Conservation (phyloP, 1,284 basidiomycete species). For the Salmacisia buchloeana region DNA sequence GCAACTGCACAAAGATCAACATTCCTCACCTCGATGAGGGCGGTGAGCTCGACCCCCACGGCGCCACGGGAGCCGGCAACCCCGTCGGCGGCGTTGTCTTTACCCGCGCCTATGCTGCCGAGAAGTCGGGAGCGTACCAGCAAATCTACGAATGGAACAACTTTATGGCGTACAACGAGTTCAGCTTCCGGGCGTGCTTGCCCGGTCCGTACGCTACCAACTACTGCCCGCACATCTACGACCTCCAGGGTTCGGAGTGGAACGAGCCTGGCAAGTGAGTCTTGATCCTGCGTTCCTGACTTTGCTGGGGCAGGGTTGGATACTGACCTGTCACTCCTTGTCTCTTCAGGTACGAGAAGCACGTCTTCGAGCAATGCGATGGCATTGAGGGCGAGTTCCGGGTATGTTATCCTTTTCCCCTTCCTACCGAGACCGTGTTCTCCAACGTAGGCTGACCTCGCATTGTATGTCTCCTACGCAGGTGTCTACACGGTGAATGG, state of each 20-base stretch:
- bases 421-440: too few species aligned
- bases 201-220: slow-evolving; percentile 19
- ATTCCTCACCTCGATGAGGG: slow-evolving; percentile 44
- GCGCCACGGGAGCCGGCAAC: slow-evolving; percentile 38
- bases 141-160: slow-evolving; percentile 47
- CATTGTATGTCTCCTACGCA: too few species aligned
- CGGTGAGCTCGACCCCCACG: slow-evolving; percentile 51
- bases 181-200: slow-evolving; percentile 31
- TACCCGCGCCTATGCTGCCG: slow-evolving; percentile 33
- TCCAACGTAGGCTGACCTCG: too few species aligned
- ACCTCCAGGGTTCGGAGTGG: slow-evolving; percentile 37
- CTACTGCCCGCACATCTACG: slow-evolving; percentile 33
- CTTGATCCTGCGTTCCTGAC: too few species aligned
- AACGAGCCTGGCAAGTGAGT: slow-evolving; percentile 34
- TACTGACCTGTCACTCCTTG: too few species aligned
- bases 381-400: slow-evolving; percentile 25
- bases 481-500: too few species aligned
- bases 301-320: too few species aligned
- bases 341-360: slow-evolving; percentile 26
- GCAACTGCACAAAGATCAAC: slow-evolving; percentile 51
- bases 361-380: slow-evolving; percentile 29
- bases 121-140: slow-evolving; percentile 48
- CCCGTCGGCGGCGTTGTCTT: slow-evolving; percentile 39
- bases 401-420: too few species aligned
- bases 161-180: slow-evolving; percentile 40